Percentiles rank a stretch among this genome's conserved stretches.
These are phyloP conservation scores for Solanum hybrid DNA, from an alignment of 305 asterid species.

Conservation along the genomic window DNA sequence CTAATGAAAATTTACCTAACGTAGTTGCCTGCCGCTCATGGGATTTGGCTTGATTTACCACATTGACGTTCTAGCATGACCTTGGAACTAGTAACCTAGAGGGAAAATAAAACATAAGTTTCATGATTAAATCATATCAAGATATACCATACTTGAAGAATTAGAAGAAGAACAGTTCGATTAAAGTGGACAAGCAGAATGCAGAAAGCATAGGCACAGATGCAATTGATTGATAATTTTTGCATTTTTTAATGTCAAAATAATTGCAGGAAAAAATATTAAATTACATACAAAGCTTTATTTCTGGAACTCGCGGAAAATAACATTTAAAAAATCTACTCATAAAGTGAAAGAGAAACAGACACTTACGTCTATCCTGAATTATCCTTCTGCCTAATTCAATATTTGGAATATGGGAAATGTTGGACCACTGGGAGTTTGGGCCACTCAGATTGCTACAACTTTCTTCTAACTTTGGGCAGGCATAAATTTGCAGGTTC, in stretches of 20 bases:
- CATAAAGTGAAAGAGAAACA: not conserved
- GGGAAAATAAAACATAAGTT: not conserved
- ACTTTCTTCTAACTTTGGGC: not conserved
- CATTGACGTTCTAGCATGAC: not conserved
- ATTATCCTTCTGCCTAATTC: rapidly evolving
- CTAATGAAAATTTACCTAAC: not conserved
- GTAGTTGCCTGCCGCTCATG: not conserved
- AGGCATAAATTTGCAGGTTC: rapidly evolving
- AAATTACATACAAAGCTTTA: not conserved
- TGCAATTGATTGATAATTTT: not conserved
- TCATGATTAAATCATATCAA: not conserved
- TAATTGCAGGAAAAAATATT: not conserved
- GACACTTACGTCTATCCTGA: not conserved
- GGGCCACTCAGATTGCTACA: not conserved
- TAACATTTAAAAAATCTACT: too few relatives aligned
- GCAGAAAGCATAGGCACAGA: not conserved
- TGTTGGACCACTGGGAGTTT: not conserved
- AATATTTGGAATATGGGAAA: not conserved
- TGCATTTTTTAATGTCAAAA: not conserved
- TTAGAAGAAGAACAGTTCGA: not conserved
- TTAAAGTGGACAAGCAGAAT: not conserved
- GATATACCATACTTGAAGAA: not conserved
- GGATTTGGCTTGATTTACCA: not conserved
- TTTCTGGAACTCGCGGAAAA: not conserved
- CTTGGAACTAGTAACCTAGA: not conserved